phyloP scores from a whole-genome alignment of 164 flowering plant species.

The Piper betle region DNA sequence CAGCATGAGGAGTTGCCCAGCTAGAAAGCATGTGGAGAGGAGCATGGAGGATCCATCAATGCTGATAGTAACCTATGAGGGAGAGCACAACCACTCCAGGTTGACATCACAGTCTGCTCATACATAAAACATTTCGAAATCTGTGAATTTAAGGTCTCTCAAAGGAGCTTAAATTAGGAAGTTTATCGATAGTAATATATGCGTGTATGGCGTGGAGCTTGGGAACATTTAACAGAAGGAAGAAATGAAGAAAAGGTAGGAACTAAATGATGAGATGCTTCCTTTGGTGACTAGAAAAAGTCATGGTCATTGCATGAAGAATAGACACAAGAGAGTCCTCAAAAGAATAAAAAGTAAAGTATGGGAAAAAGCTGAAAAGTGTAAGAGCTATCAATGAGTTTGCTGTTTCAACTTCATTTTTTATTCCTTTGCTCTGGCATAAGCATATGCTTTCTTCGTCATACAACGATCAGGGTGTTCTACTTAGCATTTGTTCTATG shows the following conservation, averaged over 20 bases:
- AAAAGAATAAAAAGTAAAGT: neutral
- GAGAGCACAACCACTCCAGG: conserved; percentile 10
- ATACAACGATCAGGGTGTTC: too few species aligned
- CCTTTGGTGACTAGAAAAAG: conserved; percentile 4
- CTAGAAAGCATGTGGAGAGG: conserved; percentile 27
- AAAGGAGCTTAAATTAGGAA: neutral
- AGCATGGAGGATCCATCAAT: conserved; percentile 78
- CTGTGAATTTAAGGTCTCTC: neutral
- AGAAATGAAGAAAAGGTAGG: conserved; percentile 15
- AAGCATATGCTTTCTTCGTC: neutral
- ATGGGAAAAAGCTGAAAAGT: conserved; percentile 14
- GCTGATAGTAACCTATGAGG: conserved; percentile 88
- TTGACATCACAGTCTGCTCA: conserved; percentile 50
- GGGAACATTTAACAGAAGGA: conserved; percentile 4
- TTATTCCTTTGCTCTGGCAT: neutral
- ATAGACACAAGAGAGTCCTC: conserved; percentile 2
- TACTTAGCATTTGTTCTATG: too few species aligned
- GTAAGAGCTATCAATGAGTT: conserved; percentile 14
- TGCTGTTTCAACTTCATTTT: neutral
- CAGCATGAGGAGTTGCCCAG: conserved; percentile 85
- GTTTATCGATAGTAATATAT: conserved; percentile 3
- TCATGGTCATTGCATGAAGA: conserved; percentile 2
- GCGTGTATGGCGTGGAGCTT: conserved; percentile 18
- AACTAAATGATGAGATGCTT: conserved; percentile 9
- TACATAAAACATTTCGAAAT: conserved; percentile 13